phyloP scores from a whole-genome alignment of 768 basidiomycete species.

The Myochromella boudieri region DNA sequence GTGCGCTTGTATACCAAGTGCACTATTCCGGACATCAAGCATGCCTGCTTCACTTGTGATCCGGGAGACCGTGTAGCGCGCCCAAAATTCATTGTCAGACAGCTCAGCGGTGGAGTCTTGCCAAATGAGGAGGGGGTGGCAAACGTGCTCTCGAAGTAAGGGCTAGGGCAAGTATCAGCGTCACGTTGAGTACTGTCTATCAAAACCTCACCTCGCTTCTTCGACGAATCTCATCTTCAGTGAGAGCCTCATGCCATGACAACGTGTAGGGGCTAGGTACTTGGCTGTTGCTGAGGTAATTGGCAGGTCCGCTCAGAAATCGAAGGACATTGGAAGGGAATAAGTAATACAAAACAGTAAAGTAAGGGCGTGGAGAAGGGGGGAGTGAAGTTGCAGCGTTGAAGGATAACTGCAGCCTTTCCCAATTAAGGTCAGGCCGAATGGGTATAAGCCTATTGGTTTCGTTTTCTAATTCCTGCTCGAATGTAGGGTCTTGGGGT shows the following conservation, averaged over 20 bases:
- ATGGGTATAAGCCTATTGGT: conserved; percentile 38
- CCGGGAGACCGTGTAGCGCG: conserved; percentile 55
- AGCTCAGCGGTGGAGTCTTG: conserved; percentile 66
- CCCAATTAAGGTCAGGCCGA: conserved; percentile 65
- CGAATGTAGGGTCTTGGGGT: conserved; percentile 31
- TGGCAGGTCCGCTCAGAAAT: conserved; percentile 70
- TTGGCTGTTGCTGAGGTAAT: conserved; percentile 55
- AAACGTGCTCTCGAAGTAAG: conserved; percentile 66
- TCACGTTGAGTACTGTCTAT: neutral
- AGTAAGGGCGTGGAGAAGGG: conserved; percentile 66
- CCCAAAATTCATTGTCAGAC: conserved; percentile 65
- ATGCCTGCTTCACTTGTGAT: conserved; percentile 70
- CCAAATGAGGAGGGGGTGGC: conserved; percentile 74
- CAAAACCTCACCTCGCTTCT: conserved; percentile 60
- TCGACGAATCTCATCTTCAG: conserved; percentile 67
- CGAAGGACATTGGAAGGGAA: conserved; percentile 87
- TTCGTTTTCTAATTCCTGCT: conserved; percentile 40
- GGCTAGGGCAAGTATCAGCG: conserved; percentile 38
- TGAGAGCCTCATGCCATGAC: conserved; percentile 69
- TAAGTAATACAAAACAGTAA: conserved; percentile 82
- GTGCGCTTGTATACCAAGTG: conserved; percentile 45
- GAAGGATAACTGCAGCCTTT: conserved; percentile 63
- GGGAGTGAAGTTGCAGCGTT: conserved; percentile 48
- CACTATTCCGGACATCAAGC: conserved; percentile 61
- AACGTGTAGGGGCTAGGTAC: conserved; percentile 62